phyloP scores from a whole-genome alignment of 31 red algal genomes.

The Bonnemaisonia californica region DNA sequence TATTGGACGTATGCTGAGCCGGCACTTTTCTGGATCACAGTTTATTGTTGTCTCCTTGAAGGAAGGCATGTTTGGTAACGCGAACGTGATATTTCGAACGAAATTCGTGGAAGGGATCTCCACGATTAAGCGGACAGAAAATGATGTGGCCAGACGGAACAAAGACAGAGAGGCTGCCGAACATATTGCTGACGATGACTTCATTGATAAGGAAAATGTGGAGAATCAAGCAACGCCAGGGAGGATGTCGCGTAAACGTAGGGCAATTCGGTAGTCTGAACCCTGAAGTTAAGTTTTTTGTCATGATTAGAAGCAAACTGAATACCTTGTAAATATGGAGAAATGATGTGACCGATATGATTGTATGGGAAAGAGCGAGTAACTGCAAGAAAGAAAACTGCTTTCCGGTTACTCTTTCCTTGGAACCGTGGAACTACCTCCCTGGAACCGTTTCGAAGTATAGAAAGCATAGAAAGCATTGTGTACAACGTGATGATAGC shows the following conservation, averaged over 20 bases:
- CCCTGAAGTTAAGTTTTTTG: no score
- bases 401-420: no score
- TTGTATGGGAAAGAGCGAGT: no score
- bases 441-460: no score
- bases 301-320: no score
- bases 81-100: constrained; percentile 97
- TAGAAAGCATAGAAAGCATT: no score
- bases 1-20: constrained; percentile 89
- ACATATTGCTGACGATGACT: not conserved
- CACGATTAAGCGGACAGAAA: constrained; percentile 84
- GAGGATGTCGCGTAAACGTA: not conserved
- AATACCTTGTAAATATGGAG: no score
- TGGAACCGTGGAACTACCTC: no score
- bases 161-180: not conserved
- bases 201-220: not conserved
- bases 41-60: constrained; percentile 99
- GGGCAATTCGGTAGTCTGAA: no score
- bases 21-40: constrained; percentile 89
- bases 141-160: constrained; percentile 16
- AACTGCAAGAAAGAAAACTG: no score
- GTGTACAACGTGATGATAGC: no score
- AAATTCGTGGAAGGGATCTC: constrained; percentile 94
- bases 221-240: not conserved
- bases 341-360: no score
- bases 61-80: constrained; percentile 96